Conservation (phyloP, 768 basidiomycete species). For the Tricholoma sp. region DNA sequence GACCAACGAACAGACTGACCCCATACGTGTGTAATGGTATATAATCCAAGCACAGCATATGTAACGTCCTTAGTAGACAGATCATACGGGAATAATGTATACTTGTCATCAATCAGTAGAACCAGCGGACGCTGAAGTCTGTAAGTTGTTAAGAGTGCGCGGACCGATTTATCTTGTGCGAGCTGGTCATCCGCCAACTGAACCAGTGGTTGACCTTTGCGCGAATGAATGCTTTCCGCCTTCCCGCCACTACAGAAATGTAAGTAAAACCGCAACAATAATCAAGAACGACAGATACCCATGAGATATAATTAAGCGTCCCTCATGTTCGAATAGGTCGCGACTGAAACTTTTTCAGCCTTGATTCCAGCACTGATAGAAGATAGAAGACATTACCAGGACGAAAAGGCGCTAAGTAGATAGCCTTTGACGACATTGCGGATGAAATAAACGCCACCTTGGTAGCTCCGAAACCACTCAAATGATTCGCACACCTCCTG, state of each 20-base stretch:
- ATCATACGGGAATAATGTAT: constrained; percentile 68
- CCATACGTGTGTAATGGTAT: constrained; percentile 68
- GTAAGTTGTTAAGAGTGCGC: constrained; percentile 59
- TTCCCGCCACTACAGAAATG: constrained; percentile 47
- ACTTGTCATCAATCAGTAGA: constrained; percentile 71
- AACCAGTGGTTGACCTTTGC: constrained; percentile 32
- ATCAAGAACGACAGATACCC: constrained; percentile 45
- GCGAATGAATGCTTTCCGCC: constrained; percentile 48
- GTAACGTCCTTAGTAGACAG: constrained; percentile 41
- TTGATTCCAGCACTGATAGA: neutral
- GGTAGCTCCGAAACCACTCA: constrained; percentile 71
- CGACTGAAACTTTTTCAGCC: constrained; percentile 41
- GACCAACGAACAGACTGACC: constrained; percentile 35
- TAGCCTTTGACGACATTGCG: constrained; percentile 68
- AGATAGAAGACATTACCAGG: constrained; percentile 40
- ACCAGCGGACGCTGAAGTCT: constrained; percentile 53
- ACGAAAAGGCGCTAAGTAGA: constrained; percentile 65
- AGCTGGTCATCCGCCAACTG: constrained; percentile 60
- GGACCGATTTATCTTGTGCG: constrained; percentile 65
- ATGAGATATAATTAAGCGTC: constrained; percentile 76
- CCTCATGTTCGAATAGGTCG: constrained; percentile 59
- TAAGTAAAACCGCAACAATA: neutral
- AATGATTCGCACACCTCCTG: constrained; percentile 83
- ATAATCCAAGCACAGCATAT: constrained; percentile 62
- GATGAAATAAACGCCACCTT: constrained; percentile 71